Base-by-base conservation (phyloP, 495 filamentous ascomycete species). In the Cercophora samala region DNA sequence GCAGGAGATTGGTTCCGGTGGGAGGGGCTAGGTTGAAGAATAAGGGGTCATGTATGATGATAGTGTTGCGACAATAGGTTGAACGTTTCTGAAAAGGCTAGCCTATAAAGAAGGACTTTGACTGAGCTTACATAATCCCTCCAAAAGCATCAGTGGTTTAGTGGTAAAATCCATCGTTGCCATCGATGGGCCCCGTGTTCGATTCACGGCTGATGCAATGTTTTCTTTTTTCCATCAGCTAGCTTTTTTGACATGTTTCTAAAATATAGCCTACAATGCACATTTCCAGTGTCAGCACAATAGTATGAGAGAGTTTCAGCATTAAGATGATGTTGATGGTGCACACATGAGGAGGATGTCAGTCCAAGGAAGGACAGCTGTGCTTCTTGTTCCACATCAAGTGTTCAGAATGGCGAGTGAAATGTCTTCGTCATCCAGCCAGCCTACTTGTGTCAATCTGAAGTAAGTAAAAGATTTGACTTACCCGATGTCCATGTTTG, bases 111-210 rank as follows among this genome's bases (percentile, higher is more conserved):
- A 13, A 17, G 0, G 37, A 46, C 1, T 46, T 13, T 46, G 5
- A 46, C 3, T 0, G 1, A 13, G 13, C 11, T 46, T 18, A 46
- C 37, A 11, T 46, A 13, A 46, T 46, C 13, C 37, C 37, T 18
- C 13, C 13, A 0, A 46, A 11, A 60, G 58, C 58, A 26, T 75
- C 74, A 78, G 78, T 79, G 78, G 77, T 80, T 80, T 81, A 81
- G 79, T 81, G 79, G 79, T 80, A 80, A 80, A 80, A 81, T 80
- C 77, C 78, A 80, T 80, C 78, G 78, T 80, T 80, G 78, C 78
- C 78, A 80, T 82, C 79, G 79, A 82, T 81, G 79, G 79, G 80
- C 80, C 80, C 80, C 80, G 80, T 74, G 80, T 82, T 82, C 79
- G 79, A 81, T 81, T 81, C 79, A 75, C 79, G 79, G 79, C 78